A percentile compares a stretch with the other conserved stretches of the same genome.
Evolutionary conservation across 75 land plant genomes (phyloP).

Genomic region (Selaginella tamariscina): DNA sequence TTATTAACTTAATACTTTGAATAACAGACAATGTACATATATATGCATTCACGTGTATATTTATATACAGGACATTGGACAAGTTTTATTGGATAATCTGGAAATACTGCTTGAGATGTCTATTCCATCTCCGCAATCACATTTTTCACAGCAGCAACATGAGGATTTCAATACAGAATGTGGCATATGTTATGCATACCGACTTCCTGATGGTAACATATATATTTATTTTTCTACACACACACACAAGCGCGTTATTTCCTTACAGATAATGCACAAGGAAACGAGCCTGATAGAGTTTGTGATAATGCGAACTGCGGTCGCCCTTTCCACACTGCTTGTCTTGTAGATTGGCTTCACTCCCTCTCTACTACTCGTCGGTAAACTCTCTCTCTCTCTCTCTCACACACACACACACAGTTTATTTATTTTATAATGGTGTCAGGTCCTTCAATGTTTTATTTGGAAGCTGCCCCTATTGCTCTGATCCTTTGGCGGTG

Average conservation of each 20-base stretch:
- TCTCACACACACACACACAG: background rate
- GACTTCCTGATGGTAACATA: constrained; percentile 53
- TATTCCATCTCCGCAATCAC: constrained; percentile 52
- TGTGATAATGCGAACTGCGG: constrained; percentile 75
- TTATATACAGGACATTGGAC: constrained; percentile 33
- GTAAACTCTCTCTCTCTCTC: constrained; percentile 27
- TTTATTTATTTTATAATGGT: constrained; percentile 2
- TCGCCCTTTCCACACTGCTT: constrained; percentile 53
- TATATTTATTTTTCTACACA: too few species aligned
- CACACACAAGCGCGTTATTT: too few species aligned
- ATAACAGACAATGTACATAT: background rate
- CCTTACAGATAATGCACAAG: too few species aligned
- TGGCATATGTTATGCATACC: constrained; percentile 82
- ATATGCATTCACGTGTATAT: background rate
- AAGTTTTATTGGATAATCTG: constrained; percentile 43
- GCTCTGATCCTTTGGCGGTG: constrained; percentile 72
- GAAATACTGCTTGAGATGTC: constrained; percentile 30
- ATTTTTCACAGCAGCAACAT: constrained; percentile 16
- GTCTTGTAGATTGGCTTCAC: constrained; percentile 81
- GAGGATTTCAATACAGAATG: constrained; percentile 53
- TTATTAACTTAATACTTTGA: background rate
- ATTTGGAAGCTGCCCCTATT: constrained; percentile 79
- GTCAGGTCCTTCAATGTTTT: constrained; percentile 78
- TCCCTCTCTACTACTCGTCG: constrained; percentile 78
- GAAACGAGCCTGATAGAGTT: constrained; percentile 57